phyloP scores from a whole-genome alignment of 2,329 filamentous ascomycete genomes.

The Ascochyta viciae-villosae region DNA sequence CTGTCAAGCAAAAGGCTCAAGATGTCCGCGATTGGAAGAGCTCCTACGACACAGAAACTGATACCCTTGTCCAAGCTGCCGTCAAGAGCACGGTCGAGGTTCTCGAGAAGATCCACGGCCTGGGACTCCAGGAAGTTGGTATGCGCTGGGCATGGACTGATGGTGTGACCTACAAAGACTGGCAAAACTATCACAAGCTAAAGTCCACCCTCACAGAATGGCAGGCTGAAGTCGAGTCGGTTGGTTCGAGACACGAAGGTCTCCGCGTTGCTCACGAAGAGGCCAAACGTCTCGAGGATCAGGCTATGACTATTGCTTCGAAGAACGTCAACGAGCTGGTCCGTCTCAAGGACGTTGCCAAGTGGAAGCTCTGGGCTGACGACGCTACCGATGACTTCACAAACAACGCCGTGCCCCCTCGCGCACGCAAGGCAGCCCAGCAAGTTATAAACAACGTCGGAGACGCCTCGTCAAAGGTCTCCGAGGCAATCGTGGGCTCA shows the following conservation, averaged over 20 bases:
- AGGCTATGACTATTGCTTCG: conserved; percentile 81
- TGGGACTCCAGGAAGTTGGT: conserved; percentile 88
- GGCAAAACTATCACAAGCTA: conserved; percentile 91
- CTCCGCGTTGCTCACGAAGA: conserved; percentile 72
- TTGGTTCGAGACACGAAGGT: conserved; percentile 76
- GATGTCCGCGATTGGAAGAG: conserved; percentile 79
- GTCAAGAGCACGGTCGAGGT: conserved; percentile 84
- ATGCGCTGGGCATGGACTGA: conserved; percentile 97
- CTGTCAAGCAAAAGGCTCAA: conserved; percentile 79
- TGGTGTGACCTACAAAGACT: conserved; percentile 94
- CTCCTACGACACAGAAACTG: conserved; percentile 72
- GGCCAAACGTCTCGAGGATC: conserved; percentile 73
- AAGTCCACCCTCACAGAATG: conserved; percentile 84
- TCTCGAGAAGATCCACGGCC: conserved; percentile 79
- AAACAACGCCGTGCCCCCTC: conserved; percentile 67
- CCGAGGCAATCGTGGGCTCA: conserved; percentile 45
- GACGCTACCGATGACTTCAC: conserved; percentile 83
- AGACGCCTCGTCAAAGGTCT: conserved; percentile 46
- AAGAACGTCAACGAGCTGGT: conserved; percentile 79
- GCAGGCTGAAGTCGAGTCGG: conserved; percentile 79
- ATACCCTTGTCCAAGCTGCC: conserved; percentile 71
- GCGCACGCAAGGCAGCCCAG: conserved; percentile 57
- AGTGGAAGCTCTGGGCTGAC: conserved; percentile 79
- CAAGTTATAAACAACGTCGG: conserved; percentile 51
- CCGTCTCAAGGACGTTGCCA: conserved; percentile 81